Base-by-base conservation (phyloP, 768 basidiomycete genomes). In the Pisolithus sp. region DNA sequence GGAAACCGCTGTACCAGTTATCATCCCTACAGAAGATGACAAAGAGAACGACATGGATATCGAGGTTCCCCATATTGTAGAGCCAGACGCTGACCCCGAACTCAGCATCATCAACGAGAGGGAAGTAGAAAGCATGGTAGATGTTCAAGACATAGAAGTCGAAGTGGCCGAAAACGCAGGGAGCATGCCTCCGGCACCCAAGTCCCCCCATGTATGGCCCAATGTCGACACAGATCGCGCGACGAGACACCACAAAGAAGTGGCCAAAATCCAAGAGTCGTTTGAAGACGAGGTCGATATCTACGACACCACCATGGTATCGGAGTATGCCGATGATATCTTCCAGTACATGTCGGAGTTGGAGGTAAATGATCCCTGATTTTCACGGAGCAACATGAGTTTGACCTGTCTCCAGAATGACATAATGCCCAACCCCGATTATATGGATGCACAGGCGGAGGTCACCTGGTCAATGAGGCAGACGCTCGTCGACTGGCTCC, bases 271-370 rank as follows among this genome's bases (percentile, higher is more conserved):
- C 53, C 82, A 83, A 49, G 66, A 66, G 45, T 69, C 68, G 36
- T 85, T 82, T 66, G 79, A 86, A 37, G 84, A 84, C 51, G 86
- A 95, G 55, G 69, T 81, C 39, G 88, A 90, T 48, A 72, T 80
- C 36, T 77, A 83, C 67, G 75, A 82, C 48, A 86, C 88, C 40
- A 89, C 90, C 1, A 95, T 99, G 94, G 95, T 96, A 39, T 92
- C 94, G 17, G 96, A 99, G 68, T 99, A 99, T 64, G 79, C 93
- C n/a, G 93, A 97, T 13, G 95, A 99, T 52, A 98, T 99, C 67
- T 98, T 98, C 64, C 77, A 82, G 57, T 97, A 98, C 69, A 99
- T 99, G 96, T 75, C 75, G 55, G 83, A 90, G 49, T 82, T 98
- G 42, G 94, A 99, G 82, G 92, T 93, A 52, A 38, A 82, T 68